Evolutionary conservation across 257 asterid species (phyloP).

Genomic region (Buddleja alternifolia): DNA sequence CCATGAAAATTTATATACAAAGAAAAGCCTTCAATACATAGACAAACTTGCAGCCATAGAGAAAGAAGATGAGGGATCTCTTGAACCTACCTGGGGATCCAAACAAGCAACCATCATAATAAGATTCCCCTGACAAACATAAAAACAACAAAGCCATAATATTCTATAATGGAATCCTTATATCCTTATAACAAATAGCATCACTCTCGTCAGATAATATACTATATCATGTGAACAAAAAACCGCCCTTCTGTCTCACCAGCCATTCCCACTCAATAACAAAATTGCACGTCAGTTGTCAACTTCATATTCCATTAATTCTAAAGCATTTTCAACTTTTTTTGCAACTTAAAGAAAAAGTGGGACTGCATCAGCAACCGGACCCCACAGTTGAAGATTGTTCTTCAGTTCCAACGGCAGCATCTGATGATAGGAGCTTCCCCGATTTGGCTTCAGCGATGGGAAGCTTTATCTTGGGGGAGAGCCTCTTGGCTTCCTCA

Average conservation of each 20-base stretch:
- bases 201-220: conserved; percentile 30
- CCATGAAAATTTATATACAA: conserved; percentile 19
- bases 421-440: conserved; percentile 51
- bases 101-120: conserved; percentile 34
- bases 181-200: conserved; percentile 34
- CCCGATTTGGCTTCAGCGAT: conserved; percentile 46
- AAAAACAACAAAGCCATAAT: conserved; percentile 31
- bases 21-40: neutral
- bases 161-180: conserved; percentile 34
- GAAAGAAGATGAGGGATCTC: conserved; percentile 26
- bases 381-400: conserved; percentile 64
- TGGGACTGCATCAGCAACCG: conserved; percentile 37
- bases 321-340: conserved; percentile 8
- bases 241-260: conserved; percentile 38
- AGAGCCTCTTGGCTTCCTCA: conserved; percentile 86
- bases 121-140: conserved; percentile 30
- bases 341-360: conserved; percentile 30
- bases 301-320: conserved; percentile 36
- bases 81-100: conserved; percentile 28
- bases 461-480: conserved; percentile 81
- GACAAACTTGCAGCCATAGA: conserved; percentile 19
- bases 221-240: conserved; percentile 32
- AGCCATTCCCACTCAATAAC: conserved; percentile 33
- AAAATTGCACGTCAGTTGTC: conserved; percentile 36
- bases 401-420: conserved; percentile 57